A percentile compares a stretch with the other conserved stretches of the same genome.
phyloP scores from a whole-genome alignment of 2,329 filamentous ascomycete species.

The Penicillium fuscoglaucum region DNA sequence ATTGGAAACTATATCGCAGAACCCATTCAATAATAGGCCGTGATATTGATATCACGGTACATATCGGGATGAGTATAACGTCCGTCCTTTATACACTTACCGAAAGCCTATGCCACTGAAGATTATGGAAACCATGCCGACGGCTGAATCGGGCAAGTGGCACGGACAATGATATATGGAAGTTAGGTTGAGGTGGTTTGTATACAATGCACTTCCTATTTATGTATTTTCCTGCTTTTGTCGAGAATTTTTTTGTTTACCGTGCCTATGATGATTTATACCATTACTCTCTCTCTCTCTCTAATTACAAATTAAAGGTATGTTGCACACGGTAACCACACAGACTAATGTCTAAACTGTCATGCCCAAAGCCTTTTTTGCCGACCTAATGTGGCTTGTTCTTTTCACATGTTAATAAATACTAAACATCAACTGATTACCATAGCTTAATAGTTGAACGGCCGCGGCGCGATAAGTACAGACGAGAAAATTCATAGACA shows the following conservation, averaged over 20 bases:
- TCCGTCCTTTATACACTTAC: not conserved
- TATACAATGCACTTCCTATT: not conserved
- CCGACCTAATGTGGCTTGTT: not conserved
- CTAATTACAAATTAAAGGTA: not conserved
- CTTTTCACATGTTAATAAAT: slow-evolving; percentile 1
- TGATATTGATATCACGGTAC: not conserved
- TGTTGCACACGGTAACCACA: not conserved
- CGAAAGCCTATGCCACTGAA: slow-evolving; percentile 11
- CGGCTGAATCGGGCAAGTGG: slow-evolving; percentile 16
- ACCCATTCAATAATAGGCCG: not conserved
- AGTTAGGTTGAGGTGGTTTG: not conserved
- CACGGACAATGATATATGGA: slow-evolving; percentile 13
- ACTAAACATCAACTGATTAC: not conserved
- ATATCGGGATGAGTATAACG: not conserved
- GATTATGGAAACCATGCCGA: slow-evolving; percentile 12
- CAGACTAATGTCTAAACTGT: not conserved
- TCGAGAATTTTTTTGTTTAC: not conserved
- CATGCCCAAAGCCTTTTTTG: not conserved
- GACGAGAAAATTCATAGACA: not conserved
- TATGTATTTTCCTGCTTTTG: not conserved
- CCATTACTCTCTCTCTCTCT: not conserved
- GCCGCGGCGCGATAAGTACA: not conserved
- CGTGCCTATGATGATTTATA: not conserved
- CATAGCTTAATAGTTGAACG: not conserved
- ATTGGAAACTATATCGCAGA: slow-evolving; percentile 7